phyloP scores from a whole-genome alignment of 176 grass and related monocot genomes.

The Juncus inflexus region DNA sequence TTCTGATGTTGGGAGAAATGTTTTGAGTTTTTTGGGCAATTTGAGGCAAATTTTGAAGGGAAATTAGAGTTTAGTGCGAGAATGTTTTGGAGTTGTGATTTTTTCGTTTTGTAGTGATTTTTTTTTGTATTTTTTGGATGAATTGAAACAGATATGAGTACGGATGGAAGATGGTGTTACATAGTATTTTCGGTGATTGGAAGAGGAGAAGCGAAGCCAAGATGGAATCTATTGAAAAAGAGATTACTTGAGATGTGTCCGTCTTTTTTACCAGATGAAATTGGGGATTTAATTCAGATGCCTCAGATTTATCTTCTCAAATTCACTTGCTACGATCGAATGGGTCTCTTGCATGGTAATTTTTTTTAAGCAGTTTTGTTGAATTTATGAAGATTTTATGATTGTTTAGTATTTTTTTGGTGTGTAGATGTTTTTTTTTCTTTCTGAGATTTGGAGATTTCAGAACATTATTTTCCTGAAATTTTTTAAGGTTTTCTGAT shows the following conservation, averaged over 20 bases:
- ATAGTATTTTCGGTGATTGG: constrained; percentile 62
- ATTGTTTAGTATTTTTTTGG: constrained; percentile 3
- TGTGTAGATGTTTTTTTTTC: not conserved
- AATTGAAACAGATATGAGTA: constrained; percentile 55
- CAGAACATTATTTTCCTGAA: not conserved
- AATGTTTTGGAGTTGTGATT: not conserved
- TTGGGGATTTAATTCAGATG: not conserved
- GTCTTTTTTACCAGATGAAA: constrained; percentile 32
- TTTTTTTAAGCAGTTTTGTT: not conserved
- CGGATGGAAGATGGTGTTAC: constrained; percentile 85
- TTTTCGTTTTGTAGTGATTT: constrained; percentile 8
- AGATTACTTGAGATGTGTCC: constrained; percentile 49
- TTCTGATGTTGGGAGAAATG: not conserved
- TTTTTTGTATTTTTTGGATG: not conserved
- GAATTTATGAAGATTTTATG: not conserved
- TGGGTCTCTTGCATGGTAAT: constrained; percentile 74
- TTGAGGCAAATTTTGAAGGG: not conserved
- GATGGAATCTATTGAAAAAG: constrained; percentile 57
- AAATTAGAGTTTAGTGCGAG: not conserved
- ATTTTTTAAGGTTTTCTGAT: not conserved
- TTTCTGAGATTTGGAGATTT: not conserved
- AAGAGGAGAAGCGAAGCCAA: constrained; percentile 19
- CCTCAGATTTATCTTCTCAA: constrained; percentile 76
- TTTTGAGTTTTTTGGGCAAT: not conserved
- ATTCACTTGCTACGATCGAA: constrained; percentile 68